phyloP scores from a whole-genome alignment of 2,329 filamentous ascomycete genomes.

The Teratosphaeria zuluensis region DNA sequence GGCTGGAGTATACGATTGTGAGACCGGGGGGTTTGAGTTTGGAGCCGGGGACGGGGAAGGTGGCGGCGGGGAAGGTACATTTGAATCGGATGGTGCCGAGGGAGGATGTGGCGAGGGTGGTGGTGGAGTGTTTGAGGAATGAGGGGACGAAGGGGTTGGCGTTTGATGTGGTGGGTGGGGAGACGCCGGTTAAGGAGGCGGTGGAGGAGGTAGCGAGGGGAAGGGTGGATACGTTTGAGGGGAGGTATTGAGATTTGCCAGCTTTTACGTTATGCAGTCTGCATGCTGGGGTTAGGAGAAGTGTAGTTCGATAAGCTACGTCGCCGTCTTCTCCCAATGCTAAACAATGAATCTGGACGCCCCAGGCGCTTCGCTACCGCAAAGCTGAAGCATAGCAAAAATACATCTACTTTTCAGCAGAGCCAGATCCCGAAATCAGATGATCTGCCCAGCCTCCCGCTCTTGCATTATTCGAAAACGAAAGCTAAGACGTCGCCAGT shows the following conservation, averaged over 20 bases:
- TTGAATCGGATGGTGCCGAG: constrained; percentile 37
- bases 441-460: too few species aligned
- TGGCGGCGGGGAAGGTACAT: constrained; percentile 35
- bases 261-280: too few species aligned
- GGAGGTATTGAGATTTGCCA: constrained; percentile 24
- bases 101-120: constrained; percentile 50
- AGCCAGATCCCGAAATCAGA: too few species aligned
- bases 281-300: not conserved
- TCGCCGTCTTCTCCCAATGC: not conserved
- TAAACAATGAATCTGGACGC: not conserved
- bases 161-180: constrained; percentile 36
- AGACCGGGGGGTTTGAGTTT: constrained; percentile 35
- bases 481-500: too few species aligned
- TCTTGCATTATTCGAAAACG: too few species aligned
- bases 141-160: constrained; percentile 36
- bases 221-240: constrained; percentile 27
- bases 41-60: constrained; percentile 36
- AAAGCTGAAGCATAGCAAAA: not conserved
- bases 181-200: constrained; percentile 30
- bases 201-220: constrained; percentile 30
- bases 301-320: not conserved
- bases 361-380: not conserved
- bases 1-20: constrained; percentile 38
- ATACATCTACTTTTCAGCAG: not conserved
- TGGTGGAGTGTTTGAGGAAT: constrained; percentile 44